Conservation (phyloP, 495 filamentous ascomycete genomes). For the Zalerion maritima region DNA sequence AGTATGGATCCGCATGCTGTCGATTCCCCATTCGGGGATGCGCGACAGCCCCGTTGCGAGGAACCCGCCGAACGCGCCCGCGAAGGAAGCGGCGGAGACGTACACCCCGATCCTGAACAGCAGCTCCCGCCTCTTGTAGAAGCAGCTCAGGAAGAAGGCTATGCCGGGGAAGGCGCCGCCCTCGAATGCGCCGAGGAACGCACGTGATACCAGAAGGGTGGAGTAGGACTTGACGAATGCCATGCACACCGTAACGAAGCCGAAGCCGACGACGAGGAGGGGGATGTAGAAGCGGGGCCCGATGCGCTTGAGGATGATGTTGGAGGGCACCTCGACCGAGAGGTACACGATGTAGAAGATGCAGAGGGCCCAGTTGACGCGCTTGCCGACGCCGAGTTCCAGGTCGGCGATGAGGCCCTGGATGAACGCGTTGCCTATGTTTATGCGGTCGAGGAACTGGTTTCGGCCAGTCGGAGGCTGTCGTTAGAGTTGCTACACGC, state of each 20-base stretch:
- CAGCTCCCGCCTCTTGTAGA: conserved; percentile 42
- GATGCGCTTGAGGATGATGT: conserved; percentile 47
- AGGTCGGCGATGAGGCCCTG: conserved; percentile 42
- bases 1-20: conserved; percentile 28
- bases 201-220: conserved; percentile 26
- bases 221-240: conserved; percentile 29
- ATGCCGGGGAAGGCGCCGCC: conserved; percentile 40
- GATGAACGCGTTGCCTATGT: conserved; percentile 51
- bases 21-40: conserved; percentile 33
- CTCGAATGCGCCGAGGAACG: conserved; percentile 38
- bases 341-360: conserved; percentile 56
- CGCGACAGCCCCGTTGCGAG: conserved; percentile 36
- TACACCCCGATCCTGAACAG: conserved; percentile 42
- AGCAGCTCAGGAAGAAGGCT: conserved; percentile 41
- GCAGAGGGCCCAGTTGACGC: conserved; percentile 45
- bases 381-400: conserved; percentile 31
- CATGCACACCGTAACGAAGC: conserved; percentile 26
- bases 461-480: not conserved
- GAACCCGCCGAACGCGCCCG: conserved; percentile 42
- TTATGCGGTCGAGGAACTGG: conserved; percentile 35
- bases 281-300: conserved; percentile 51
- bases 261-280: conserved; percentile 34
- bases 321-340: conserved; percentile 49
- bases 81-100: conserved; percentile 39
- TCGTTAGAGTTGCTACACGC: too few relatives aligned